Evolutionary conservation across 352 stramenopile species (phyloP).

Genomic region (Globisporangium nagaii): DNA sequence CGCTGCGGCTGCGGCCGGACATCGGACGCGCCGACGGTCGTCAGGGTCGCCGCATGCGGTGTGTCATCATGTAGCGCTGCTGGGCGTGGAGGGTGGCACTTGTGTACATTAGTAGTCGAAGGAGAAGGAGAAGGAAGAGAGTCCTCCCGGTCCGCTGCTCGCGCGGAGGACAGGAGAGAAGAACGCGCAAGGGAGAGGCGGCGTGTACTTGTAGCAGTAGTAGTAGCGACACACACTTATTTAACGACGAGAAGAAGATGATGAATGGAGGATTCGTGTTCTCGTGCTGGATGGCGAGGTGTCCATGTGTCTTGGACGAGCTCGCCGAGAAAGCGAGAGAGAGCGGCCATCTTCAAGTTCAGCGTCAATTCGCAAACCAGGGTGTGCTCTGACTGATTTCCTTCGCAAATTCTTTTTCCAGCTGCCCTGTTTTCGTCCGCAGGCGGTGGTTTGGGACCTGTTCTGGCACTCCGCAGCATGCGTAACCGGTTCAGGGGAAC

Average conservation of each 20-base stretch:
- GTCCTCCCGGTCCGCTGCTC: background rate
- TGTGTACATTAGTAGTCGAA: background rate
- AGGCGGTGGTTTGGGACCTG: too few species aligned
- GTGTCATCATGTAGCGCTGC: constrained; percentile 17
- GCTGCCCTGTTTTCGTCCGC: too few species aligned
- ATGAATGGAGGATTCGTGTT: background rate
- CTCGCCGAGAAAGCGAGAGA: too few species aligned
- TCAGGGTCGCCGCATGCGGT: constrained; percentile 15
- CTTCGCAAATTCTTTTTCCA: background rate
- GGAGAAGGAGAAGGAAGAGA: background rate
- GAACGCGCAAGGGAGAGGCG: too few species aligned
- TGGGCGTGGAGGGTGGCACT: background rate
- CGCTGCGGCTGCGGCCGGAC: constrained; percentile 53
- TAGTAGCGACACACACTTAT: background rate
- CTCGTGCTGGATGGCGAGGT: too few species aligned
- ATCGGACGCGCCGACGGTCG: constrained; percentile 19
- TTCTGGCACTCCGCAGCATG: too few species aligned
- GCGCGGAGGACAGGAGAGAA: too few species aligned
- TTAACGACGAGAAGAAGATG: background rate
- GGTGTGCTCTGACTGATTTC: background rate
- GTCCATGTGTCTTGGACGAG: too few species aligned
- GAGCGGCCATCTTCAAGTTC: background rate
- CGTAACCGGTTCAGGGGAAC: too few species aligned
- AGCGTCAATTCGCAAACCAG: background rate
- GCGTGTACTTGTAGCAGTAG: background rate